A percentile compares a stretch with the other conserved stretches of the same genome.
Conservation (phyloP, 139 green algal species). For the Tetraselmis striata region DNA sequence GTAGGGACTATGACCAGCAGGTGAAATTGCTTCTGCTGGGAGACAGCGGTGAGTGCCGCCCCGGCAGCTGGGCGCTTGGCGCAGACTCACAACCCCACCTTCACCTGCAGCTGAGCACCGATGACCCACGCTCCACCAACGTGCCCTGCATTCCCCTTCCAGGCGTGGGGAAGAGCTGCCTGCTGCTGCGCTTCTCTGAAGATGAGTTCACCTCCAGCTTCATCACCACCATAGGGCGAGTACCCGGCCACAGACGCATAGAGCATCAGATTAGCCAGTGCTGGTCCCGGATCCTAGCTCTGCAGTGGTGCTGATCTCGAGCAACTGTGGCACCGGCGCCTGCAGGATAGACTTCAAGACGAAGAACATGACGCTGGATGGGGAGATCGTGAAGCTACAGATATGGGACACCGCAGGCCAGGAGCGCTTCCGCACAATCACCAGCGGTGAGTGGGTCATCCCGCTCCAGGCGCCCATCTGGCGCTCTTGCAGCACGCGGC, state of each 20-base stretch:
- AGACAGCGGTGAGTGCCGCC: no score
- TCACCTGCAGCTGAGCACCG: no score
- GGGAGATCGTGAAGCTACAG: constrained; percentile 94
- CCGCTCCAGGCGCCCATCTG: not conserved
- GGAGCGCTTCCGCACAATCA: constrained; percentile 97
- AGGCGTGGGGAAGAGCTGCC: constrained; percentile 94
- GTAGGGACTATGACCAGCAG: constrained; percentile 90
- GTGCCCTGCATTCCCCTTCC: no score
- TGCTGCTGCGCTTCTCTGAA: constrained; percentile 92
- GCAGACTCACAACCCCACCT: no score
- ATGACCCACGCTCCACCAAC: no score
- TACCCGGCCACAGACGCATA: no score
- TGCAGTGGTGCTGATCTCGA: no score
- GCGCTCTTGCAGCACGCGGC: not conserved
- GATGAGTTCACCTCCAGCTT: constrained; percentile 94
- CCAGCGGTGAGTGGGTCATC: constrained; percentile 57
- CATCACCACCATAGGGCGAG: constrained; percentile 96
- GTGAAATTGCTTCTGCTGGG: constrained; percentile 96
- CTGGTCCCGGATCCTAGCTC: no score
- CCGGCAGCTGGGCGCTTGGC: no score
- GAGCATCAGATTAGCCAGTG: no score
- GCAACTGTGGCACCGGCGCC: no score
- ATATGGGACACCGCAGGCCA: constrained; percentile 99
- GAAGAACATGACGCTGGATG: constrained; percentile 88
- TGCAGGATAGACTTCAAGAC: constrained; percentile 99